Conservation (phyloP, 2,329 filamentous ascomycete species). For the Bipolaris victoriae region DNA sequence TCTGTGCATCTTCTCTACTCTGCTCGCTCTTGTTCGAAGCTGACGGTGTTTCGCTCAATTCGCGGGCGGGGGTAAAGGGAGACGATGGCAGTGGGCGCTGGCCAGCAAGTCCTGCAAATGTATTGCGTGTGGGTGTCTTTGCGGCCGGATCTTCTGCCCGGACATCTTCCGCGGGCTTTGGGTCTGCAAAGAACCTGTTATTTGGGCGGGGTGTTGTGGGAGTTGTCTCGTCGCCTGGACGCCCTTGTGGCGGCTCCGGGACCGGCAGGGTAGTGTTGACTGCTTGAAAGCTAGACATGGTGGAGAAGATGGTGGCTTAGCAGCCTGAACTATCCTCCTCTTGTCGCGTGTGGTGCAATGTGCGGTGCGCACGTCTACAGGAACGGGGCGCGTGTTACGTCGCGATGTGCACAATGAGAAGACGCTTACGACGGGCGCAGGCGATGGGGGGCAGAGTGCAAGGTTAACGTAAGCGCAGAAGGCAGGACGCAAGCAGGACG, state of each 20-base stretch:
- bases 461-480: slow-evolving; percentile 12
- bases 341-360: slow-evolving; percentile 13
- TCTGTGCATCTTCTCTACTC: slow-evolving; percentile 65
- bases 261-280: slow-evolving; percentile 63
- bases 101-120: slow-evolving; percentile 55
- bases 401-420: slow-evolving; percentile 5
- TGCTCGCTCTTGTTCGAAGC: slow-evolving; percentile 48
- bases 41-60: slow-evolving; percentile 50
- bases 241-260: slow-evolving; percentile 50
- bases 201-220: slow-evolving; percentile 62
- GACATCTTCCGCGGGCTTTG: slow-evolving; percentile 43
- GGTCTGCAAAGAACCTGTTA: slow-evolving; percentile 50
- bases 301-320: slow-evolving; percentile 13
- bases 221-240: slow-evolving; percentile 60
- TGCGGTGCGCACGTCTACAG: slow-evolving; percentile 16
- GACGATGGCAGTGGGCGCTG: slow-evolving; percentile 55
- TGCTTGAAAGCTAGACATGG: slow-evolving; percentile 65
- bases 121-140: slow-evolving; percentile 68
- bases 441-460: slow-evolving; percentile 6
- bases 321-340: slow-evolving; percentile 7
- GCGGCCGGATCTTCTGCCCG: slow-evolving; percentile 53
- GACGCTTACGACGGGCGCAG: slow-evolving; percentile 4
- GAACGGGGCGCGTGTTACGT: slow-evolving; percentile 13
- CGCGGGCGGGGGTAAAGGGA: slow-evolving; percentile 54
- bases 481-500: slow-evolving; percentile 6